Evolutionary conservation across 345 rosid species (phyloP), one percentile per base, ranked within the genome.

Genomic region (Linum tenue): DNA sequence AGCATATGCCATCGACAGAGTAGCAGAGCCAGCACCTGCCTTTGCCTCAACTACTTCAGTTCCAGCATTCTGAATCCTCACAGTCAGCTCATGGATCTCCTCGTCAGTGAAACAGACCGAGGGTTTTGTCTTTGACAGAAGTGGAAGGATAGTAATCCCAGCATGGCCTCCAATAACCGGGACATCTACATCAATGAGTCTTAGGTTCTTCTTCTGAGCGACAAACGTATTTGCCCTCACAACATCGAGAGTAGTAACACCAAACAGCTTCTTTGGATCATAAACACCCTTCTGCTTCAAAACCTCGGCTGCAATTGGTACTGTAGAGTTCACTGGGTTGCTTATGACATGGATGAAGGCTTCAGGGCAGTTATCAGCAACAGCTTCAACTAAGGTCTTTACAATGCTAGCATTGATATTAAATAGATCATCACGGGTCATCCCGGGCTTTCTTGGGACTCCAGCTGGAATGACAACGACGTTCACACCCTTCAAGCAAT

Each of bases 1-100:
- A 12, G 95, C 97, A 73, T 94, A 91, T 4, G 97, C 99, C 97
- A 94, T 94, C 5, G 99, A 91, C 64, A 94, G 76, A 14, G 97
- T 94, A 39, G 99, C 96, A 53, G 97, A 94, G 44, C 99, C 99
- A 12, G 95, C 92, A 71, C 99, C 96, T 0, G 91, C 99, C 81
- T 90, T 94, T 1, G 96, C 97, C 78, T 94, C 97, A 71, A 91
- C 96, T 36, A 94, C 96, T 80, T 91, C 97, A 3, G 95, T 91
- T 22, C 96, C 97, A 1, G 90, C 97, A 73, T 89, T 89, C 78
- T 91, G 97, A 73, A 91, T 94, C 83, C 92, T 84, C 40, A 80
- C 88, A 35, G 92, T 94, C 14, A 94, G 82, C 48, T 85, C 81
- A 43, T 79, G 78, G 51, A 83, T 80, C 75, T 94, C 97, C 70